Evolutionary conservation across 179 eudicot genomes (phyloP).

Genomic region (Actinidia chinensis): DNA sequence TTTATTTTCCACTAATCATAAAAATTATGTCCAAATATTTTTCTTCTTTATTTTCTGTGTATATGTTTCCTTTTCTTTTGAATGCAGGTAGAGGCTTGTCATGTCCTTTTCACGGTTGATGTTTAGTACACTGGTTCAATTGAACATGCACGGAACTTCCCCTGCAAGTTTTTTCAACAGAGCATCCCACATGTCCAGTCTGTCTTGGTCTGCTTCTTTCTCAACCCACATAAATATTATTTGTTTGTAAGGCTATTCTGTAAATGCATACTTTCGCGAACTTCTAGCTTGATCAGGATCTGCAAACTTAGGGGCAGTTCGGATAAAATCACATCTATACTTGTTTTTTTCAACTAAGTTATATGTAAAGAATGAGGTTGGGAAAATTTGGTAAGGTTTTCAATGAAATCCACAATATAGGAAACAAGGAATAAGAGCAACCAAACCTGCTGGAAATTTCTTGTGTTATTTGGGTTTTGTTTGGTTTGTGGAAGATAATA

Average conservation of each 20-base stretch:
- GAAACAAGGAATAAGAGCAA: neutral
- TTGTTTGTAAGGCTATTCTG: neutral
- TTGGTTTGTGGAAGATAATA: constrained; percentile 92
- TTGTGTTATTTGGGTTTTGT: constrained; percentile 95
- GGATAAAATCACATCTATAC: neutral
- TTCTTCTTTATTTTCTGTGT: neutral
- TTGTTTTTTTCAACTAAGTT: neutral
- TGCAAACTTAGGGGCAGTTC: neutral
- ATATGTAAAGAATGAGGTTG: neutral
- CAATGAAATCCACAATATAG: neutral
- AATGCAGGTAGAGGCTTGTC: constrained; percentile 71
- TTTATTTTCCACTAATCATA: neutral
- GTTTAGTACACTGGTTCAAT: constrained; percentile 88
- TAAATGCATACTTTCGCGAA: neutral
- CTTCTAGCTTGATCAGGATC: neutral
- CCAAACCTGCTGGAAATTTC: constrained; percentile 76
- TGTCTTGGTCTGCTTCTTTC: constrained; percentile 64
- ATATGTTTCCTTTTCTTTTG: constrained; percentile 11
- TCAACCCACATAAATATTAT: no score
- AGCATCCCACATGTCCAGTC: constrained; percentile 88
- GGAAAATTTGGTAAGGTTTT: neutral
- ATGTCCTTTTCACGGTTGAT: constrained; percentile 66
- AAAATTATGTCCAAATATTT: neutral
- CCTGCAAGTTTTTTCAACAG: constrained; percentile 62
- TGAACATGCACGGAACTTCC: constrained; percentile 62